Conservation (phyloP, 768 basidiomycete species). For the Trametes gibbosa region DNA sequence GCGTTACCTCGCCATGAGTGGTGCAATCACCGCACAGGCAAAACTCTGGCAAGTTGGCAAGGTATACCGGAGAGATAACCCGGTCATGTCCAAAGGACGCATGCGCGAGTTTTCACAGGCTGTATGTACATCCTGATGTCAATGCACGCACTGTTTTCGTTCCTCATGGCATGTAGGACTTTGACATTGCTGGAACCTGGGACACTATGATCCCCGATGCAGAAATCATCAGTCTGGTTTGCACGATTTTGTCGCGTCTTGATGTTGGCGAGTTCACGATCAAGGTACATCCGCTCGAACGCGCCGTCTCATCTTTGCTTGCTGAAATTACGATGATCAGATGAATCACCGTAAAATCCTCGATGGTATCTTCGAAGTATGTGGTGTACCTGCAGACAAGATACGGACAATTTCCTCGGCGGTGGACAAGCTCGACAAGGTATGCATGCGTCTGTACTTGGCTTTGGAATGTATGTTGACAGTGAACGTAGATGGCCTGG, state of each 20-base stretch:
- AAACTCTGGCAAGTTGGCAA: conserved; percentile 99
- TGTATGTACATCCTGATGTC: conserved; percentile 4
- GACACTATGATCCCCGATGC: conserved; percentile 98
- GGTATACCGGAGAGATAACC: conserved; percentile 94
- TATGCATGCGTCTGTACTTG: conserved; percentile 30
- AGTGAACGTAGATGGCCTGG: conserved; percentile 73
- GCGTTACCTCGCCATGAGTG: conserved; percentile 92
- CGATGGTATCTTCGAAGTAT: conserved; percentile 95
- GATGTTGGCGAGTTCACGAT: conserved; percentile 94
- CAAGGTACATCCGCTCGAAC: conserved; percentile 54
- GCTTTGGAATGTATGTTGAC: not conserved
- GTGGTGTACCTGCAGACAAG: conserved; percentile 89
- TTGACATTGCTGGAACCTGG: conserved; percentile 90
- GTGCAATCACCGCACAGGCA: conserved; percentile 66
- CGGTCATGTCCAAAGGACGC: conserved; percentile 95
- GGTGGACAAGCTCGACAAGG: conserved; percentile 98
- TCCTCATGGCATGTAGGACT: conserved; percentile 56
- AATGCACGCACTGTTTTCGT: conserved; percentile 22
- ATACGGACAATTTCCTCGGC: conserved; percentile 92
- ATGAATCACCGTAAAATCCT: conserved; percentile 96
- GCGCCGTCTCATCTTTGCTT: not conserved
- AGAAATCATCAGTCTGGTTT: conserved; percentile 79
- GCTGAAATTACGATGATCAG: conserved; percentile 37
- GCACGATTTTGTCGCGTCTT: conserved; percentile 75
- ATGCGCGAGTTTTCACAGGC: conserved; percentile 99